Percentiles rank a stretch among this genome's conserved stretches.
Conservation (phyloP, 192 early-diverging fungal species). For the Coemansia sp. region DNA sequence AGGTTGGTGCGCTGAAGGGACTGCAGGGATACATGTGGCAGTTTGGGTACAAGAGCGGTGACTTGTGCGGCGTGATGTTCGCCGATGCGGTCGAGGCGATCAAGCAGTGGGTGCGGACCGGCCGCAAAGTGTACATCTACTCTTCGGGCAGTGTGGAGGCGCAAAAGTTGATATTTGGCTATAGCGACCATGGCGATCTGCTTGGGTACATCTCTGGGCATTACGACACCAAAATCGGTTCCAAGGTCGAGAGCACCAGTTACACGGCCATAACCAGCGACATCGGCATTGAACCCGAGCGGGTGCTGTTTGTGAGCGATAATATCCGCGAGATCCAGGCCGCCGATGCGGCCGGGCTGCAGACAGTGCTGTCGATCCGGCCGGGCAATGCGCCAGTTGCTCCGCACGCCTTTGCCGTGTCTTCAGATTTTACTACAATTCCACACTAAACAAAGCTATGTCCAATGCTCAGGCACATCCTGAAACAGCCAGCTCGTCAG, state of each 20-base stretch:
- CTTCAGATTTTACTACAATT: conserved; percentile 31
- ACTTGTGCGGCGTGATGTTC: conserved; percentile 75
- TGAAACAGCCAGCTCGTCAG: conserved; percentile 74
- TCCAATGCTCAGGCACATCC: too few relatives aligned
- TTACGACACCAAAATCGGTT: conserved; percentile 89
- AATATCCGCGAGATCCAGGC: conserved; percentile 81
- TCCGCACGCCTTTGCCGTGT: neutral
- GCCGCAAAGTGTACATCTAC: conserved; percentile 83
- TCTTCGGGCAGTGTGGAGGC: conserved; percentile 92
- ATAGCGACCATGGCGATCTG: conserved; percentile 75
- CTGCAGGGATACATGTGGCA: conserved; percentile 98
- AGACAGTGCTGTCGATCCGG: conserved; percentile 64
- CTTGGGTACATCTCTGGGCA: conserved; percentile 72
- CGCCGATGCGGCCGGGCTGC: conserved; percentile 67
- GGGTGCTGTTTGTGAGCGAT: conserved; percentile 88
- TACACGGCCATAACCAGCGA: conserved; percentile 73
- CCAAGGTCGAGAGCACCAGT: conserved; percentile 64
- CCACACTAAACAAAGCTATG: conserved; percentile 12
- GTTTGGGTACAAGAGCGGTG: conserved; percentile 72
- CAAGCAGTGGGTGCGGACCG: conserved; percentile 59
- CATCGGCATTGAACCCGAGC: conserved; percentile 52
- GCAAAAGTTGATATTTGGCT: conserved; percentile 90
- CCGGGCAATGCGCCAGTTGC: conserved; percentile 62
- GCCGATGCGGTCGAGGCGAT: conserved; percentile 81
- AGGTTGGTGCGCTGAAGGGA: conserved; percentile 83